phyloP scores from a whole-genome alignment of 2,329 filamentous ascomycete species.

The Venturiaceae sp. region DNA sequence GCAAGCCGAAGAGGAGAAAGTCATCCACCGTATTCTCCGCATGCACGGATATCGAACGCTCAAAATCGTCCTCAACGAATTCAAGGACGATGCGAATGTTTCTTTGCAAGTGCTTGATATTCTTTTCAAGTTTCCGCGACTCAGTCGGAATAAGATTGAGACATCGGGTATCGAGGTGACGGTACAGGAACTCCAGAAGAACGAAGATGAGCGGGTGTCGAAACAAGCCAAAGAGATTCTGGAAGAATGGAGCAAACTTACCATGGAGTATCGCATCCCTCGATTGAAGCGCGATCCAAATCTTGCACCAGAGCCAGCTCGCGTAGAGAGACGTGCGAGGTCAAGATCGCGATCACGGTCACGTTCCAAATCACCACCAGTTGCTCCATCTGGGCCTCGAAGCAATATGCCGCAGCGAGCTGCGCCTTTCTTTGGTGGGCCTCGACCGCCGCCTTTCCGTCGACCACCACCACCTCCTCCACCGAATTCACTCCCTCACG shows the following conservation, averaged over 20 bases:
- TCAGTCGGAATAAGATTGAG: slow-evolving; percentile 94
- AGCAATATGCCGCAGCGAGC: slow-evolving; percentile 48
- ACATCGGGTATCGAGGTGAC: slow-evolving; percentile 90
- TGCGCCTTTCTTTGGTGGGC: slow-evolving; percentile 46
- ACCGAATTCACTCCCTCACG: slow-evolving; percentile 56
- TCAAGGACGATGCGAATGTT: slow-evolving; percentile 82
- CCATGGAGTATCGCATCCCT: slow-evolving; percentile 86
- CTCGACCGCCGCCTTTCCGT: slow-evolving; percentile 29
- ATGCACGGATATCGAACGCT: slow-evolving; percentile 97
- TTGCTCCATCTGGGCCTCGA: slow-evolving; percentile 41
- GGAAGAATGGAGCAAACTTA: slow-evolving; percentile 79
- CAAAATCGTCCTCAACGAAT: slow-evolving; percentile 75
- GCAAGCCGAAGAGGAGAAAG: slow-evolving; percentile 73
- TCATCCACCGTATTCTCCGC: slow-evolving; percentile 79
- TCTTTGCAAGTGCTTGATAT: slow-evolving; percentile 84
- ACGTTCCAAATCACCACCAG: slow-evolving; percentile 20
- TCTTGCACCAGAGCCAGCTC: slow-evolving; percentile 46
- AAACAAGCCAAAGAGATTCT: slow-evolving; percentile 62
- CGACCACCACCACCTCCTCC: slow-evolving; percentile 37
- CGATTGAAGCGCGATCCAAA: slow-evolving; percentile 76
- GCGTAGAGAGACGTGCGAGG: slow-evolving; percentile 44
- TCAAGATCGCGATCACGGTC: slow-evolving; percentile 38
- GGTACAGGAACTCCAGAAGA: slow-evolving; percentile 57
- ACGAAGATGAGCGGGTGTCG: slow-evolving; percentile 65
- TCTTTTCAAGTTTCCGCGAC: slow-evolving; percentile 74